These are phyloP conservation scores for Neurospora sp. DNA, from an alignment of 495 filamentous ascomycete species.

Conservation along the genomic window DNA sequence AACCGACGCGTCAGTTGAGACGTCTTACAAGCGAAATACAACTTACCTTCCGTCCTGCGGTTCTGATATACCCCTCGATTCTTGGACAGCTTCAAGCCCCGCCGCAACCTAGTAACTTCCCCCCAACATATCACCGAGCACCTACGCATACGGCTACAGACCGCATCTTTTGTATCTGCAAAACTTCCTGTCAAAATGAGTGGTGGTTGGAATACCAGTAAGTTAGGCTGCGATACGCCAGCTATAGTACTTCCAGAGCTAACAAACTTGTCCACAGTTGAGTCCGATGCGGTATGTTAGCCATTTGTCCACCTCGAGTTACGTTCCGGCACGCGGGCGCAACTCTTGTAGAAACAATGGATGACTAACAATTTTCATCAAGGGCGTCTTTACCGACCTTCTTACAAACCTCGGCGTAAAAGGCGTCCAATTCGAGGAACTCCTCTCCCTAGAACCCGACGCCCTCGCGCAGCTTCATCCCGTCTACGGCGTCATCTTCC, in stretches of 20 bases:
- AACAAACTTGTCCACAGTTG: conserved; percentile 54
- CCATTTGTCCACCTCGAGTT: conserved; percentile 2
- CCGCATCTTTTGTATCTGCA: neutral
- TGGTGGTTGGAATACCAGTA: conserved; percentile 51
- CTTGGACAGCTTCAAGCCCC: neutral
- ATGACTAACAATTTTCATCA: conserved; percentile 25
- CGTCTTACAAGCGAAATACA: neutral
- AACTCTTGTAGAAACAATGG: neutral
- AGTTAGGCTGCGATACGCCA: conserved; percentile 7
- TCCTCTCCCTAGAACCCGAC: conserved; percentile 78
- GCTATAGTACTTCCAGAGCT: conserved; percentile 6
- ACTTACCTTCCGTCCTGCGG: neutral
- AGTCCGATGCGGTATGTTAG: conserved; percentile 77
- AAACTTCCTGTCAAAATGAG: conserved; percentile 32
- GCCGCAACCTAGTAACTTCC: neutral
- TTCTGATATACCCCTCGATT: neutral
- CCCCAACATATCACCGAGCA: neutral
- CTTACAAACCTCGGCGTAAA: conserved; percentile 85
- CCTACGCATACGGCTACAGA: neutral
- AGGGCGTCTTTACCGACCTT: conserved; percentile 95
- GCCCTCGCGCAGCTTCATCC: conserved; percentile 68
- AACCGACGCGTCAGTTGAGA: neutral
- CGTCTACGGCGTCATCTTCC: conserved; percentile 96
- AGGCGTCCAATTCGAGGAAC: conserved; percentile 94
- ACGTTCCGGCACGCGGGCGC: neutral